Evolutionary conservation across 2,329 filamentous ascomycete genomes (phyloP), one percentile per base, ranked within the genome.

Genomic region (Cercospora sp.): DNA sequence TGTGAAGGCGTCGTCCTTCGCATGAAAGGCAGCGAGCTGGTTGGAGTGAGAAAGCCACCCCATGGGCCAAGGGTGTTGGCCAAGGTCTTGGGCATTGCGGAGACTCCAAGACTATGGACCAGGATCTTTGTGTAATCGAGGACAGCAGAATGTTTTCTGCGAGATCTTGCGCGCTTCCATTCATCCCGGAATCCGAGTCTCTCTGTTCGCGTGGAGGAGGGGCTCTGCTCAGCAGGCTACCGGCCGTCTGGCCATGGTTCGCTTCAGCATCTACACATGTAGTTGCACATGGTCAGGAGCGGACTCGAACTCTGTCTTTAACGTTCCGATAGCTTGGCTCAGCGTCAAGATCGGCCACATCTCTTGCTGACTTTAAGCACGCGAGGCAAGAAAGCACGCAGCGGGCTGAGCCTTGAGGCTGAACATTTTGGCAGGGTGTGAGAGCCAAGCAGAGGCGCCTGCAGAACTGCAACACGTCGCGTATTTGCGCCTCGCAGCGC

Each of bases 1-100:
- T 63, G n/a, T n/a, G 61, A 63, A 53, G 61, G 45, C 36, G 28
- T 31, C 33, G 23, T 12, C 53, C 42, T 55, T 63, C 45, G 45
- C 61, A 55, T 53, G 45, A 53, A 63, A 23, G 61, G 45, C 10
- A 9, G 30, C 6, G 30, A 16, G 42, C 30, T 53, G 61, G 42
- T 63, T 53, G 61, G 48, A 31, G 42, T 63, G 42, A 28, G 48
- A 63, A 63, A 63, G 61, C 61, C 61, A 55, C 45, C 23, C 13
- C 61, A 30, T 31, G 13, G 39, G 61, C 61, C 61, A 28, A 55
- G 48, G 13, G 48, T 28, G 48, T 28, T 26, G 48, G 48, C 48
- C 48, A 63, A 63, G 61, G 48, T 55, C 60, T 62, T 62, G 60
- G 42, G 5, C 6, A n/a, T 26, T 36, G 55, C 31, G 31, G 55